Evolutionary conservation across 768 basidiomycete species (phyloP).

Genomic region (Udeniomyces megalosporus): DNA sequence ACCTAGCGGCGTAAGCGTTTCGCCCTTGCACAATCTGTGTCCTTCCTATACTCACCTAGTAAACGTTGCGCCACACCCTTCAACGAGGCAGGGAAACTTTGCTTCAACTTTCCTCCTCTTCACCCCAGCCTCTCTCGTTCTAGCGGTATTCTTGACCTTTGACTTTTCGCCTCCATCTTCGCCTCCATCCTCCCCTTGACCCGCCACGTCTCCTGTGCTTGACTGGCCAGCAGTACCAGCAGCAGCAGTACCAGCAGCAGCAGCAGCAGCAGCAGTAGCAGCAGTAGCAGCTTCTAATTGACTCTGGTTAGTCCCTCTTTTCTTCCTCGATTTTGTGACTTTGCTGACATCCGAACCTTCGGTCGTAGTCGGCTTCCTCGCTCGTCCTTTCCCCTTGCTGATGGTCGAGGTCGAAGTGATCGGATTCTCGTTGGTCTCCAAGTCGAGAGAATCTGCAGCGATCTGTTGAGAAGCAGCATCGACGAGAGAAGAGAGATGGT

Average conservation of each 20-base stretch:
- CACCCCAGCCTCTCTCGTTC: constrained; percentile 7
- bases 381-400: not conserved
- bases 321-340: not conserved
- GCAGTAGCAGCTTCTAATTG: not conserved
- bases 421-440: not conserved
- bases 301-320: too few species aligned
- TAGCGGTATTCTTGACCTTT: not conserved
- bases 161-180: not conserved
- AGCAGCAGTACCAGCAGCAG: not conserved
- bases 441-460: too few species aligned
- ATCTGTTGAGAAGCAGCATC: too few species aligned
- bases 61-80: constrained; percentile 6
- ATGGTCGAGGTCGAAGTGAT: not conserved
- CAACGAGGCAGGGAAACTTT: not conserved
- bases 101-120: constrained; percentile 11
- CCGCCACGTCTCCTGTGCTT: not conserved
- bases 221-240: not conserved
- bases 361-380: too few species aligned
- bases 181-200: not conserved
- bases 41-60: not conserved
- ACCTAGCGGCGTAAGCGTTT: not conserved
- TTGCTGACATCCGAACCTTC: not conserved
- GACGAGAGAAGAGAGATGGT: too few species aligned
- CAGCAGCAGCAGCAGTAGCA: not conserved
- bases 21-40: too few species aligned